phyloP scores from a whole-genome alignment of 176 grass and related monocot genomes.

The Avena sativa region DNA sequence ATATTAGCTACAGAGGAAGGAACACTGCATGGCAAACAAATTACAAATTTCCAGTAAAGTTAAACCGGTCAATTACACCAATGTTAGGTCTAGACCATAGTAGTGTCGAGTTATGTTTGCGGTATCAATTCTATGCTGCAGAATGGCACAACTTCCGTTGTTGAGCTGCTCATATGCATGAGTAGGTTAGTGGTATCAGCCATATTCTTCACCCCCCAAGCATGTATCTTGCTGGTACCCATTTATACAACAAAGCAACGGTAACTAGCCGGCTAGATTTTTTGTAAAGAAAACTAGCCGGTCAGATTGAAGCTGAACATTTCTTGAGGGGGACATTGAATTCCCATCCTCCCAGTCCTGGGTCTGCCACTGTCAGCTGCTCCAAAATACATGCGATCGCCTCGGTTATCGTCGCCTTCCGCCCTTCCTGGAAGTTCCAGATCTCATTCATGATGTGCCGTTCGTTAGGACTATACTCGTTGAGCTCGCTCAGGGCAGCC shows the following conservation, averaged over 20 bases:
- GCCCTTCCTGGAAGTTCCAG: conserved; percentile 33
- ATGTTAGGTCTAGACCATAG: conserved; percentile 17
- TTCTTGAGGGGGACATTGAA: neutral
- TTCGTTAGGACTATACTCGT: conserved; percentile 21
- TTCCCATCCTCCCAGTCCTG: neutral
- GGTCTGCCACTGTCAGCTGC: conserved; percentile 7
- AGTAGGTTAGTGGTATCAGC: conserved; percentile 6
- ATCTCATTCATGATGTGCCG: conserved; percentile 20
- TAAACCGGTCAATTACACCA: conserved; percentile 8
- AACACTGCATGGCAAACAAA: neutral
- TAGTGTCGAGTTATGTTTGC: conserved; percentile 18
- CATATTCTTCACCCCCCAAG: neutral
- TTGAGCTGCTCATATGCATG: conserved; percentile 6
- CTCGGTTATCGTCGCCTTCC: conserved; percentile 18
- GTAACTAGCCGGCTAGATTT: neutral
- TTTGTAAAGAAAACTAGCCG: too few relatives aligned
- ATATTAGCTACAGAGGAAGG: conserved; percentile 13
- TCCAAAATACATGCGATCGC: conserved; percentile 2
- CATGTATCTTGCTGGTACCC: neutral
- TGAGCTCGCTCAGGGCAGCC: conserved; percentile 25
- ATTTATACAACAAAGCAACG: neutral
- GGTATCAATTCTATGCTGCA: neutral
- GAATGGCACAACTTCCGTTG: neutral
- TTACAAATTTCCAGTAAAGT: conserved; percentile 17
- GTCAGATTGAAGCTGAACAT: neutral